Percentiles rank a stretch among this genome's conserved stretches.
phyloP scores from a whole-genome alignment of 306 rosid species.

The Crotalaria pallida region DNA sequence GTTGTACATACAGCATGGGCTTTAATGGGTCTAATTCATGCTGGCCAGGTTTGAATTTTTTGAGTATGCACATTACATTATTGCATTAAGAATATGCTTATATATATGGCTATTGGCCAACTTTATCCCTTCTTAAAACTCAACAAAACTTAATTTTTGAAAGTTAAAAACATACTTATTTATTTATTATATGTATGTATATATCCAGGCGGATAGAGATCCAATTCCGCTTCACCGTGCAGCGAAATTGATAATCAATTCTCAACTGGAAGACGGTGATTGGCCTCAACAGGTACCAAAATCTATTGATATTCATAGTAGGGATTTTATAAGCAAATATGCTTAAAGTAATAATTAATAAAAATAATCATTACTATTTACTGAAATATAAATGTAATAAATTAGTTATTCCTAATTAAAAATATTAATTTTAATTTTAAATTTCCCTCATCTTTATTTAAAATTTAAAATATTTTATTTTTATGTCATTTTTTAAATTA shows the following conservation, averaged over 20 bases:
- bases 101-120: no score
- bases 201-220: slow-evolving; percentile 47
- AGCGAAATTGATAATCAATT: slow-evolving; percentile 49
- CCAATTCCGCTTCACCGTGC: slow-evolving; percentile 54
- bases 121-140: neutral
- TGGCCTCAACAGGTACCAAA: slow-evolving; percentile 61
- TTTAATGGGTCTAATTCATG: slow-evolving; percentile 55
- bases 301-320: neutral
- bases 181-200: no score
- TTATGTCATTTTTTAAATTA: no score
- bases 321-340: neutral
- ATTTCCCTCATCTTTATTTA: no score
- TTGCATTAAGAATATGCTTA: no score
- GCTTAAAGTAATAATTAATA: neutral
- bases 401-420: neutral
- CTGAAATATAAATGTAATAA: neutral
- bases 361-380: neutral
- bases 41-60: slow-evolving; percentile 39
- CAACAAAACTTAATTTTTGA: no score
- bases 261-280: slow-evolving; percentile 57
- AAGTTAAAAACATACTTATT: neutral
- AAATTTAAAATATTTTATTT: no score
- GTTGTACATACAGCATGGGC: slow-evolving; percentile 75
- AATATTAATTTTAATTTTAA: no score
- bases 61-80: neutral